Conservation (phyloP, 2,329 filamentous ascomycete species). For the Nectriaceae sp. region DNA sequence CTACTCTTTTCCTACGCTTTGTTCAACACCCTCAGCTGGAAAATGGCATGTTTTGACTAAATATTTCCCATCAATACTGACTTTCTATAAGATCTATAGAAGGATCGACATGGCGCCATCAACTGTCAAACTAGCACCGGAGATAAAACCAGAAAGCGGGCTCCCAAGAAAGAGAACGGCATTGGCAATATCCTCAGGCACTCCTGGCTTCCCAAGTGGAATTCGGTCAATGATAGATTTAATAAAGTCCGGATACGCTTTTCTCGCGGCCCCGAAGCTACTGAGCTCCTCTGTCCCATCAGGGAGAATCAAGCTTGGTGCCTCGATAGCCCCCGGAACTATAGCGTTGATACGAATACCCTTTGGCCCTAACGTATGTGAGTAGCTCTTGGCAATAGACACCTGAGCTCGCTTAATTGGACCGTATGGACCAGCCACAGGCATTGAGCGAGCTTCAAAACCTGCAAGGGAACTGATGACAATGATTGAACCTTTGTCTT, state of each 20-base stretch:
- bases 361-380: conserved; percentile 16
- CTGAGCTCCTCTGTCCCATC: conserved; percentile 25
- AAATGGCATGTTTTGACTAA: too few relatives aligned
- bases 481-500: conserved; percentile 23
- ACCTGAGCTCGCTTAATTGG: conserved; percentile 27
- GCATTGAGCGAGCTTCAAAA: conserved; percentile 15
- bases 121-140: conserved; percentile 20
- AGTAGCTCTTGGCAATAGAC: conserved; percentile 25
- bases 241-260: conserved; percentile 9
- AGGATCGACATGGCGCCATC: conserved; percentile 24
- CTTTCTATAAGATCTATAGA: too few relatives aligned
- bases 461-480: conserved; percentile 29
- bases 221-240: conserved; percentile 10
- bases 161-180: conserved; percentile 26
- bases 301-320: conserved; percentile 9
- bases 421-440: conserved; percentile 18
- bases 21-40: too few relatives aligned
- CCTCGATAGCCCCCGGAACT: conserved; percentile 22
- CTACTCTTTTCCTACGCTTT: too few relatives aligned
- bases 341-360: conserved; percentile 27
- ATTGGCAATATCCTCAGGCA: conserved; percentile 23
- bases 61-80: too few relatives aligned
- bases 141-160: conserved; percentile 19
- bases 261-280: conserved; percentile 10
- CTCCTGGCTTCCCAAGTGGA: conserved; percentile 16